These are phyloP conservation scores for Stagonosporopsis tanaceti DNA, from an alignment of 2,329 filamentous ascomycete species.

Conservation along the genomic window DNA sequence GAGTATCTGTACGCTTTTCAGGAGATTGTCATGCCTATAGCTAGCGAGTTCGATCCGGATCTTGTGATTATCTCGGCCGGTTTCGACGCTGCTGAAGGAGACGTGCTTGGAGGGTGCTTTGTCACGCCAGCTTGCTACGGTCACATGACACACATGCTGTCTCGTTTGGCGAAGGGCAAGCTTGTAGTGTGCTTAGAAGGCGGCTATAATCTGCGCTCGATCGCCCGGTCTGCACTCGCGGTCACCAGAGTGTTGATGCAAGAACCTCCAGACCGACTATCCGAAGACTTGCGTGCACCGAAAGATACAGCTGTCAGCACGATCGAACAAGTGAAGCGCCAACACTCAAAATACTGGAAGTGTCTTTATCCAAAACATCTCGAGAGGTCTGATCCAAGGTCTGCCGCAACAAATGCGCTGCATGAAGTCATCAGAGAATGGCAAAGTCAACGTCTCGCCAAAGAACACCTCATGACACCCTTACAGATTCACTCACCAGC, in stretches of 20 bases:
- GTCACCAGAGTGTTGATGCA: conserved; percentile 95
- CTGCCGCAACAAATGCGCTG: conserved; percentile 61
- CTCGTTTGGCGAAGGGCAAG: conserved; percentile 89
- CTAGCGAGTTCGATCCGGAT: conserved; percentile 90
- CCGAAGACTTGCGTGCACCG: conserved; percentile 56
- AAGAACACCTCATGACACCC: conserved; percentile 79
- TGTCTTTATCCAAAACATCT: conserved; percentile 77
- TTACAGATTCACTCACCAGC: conserved; percentile 79
- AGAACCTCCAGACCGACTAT: conserved; percentile 76
- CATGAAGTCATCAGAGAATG: conserved; percentile 82
- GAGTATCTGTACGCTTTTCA: conserved; percentile 98
- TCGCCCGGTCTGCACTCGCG: conserved; percentile 89
- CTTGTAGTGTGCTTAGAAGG: conserved; percentile 93
- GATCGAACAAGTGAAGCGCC: conserved; percentile 64
- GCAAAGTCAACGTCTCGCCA: conserved; percentile 75
- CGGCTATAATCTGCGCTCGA: conserved; percentile 92
- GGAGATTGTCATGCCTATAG: conserved; percentile 94
- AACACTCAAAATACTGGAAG: conserved; percentile 79
- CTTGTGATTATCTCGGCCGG: conserved; percentile 94
- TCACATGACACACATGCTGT: conserved; percentile 99
- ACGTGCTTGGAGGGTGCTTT: conserved; percentile 90
- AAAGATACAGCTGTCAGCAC: conserved; percentile 61
- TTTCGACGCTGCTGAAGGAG: conserved; percentile 93
- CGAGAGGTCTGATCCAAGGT: conserved; percentile 39
- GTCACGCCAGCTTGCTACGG: conserved; percentile 92